Base-by-base conservation (phyloP, 495 filamentous ascomycete species). In the Aspergillus biplanus region DNA sequence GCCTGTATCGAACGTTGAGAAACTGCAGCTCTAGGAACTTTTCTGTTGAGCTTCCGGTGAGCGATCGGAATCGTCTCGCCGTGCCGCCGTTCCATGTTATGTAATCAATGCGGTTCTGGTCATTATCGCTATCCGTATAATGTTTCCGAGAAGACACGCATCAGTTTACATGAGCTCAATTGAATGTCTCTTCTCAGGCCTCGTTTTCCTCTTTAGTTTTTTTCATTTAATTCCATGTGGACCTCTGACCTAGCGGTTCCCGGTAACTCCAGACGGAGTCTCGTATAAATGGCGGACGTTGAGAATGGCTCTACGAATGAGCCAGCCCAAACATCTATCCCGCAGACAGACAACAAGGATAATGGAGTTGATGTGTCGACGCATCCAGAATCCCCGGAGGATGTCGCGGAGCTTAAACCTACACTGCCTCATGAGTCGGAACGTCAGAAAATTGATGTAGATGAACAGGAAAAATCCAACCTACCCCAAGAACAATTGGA, bases 1-100 rank as follows among this genome's bases (percentile, higher is more conserved):
- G 62, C 53, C 64, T 56, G 52, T 69, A 68, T 67, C 59, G 62
- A 65, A 67, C 35, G 63, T 62, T 65, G 65, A 63, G 63, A 61
- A 63, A 59, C 47, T 62, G 64, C 64, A 61, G 65, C 64, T 65
- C 64, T 47, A 69, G 71, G 72, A 79, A 79, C 72, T 78, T 80
- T 81, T 78, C 74, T 78, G 76, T 81, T 80, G 75, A 77, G 77
- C 70, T 73, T 68, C 61, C 75, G 75, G 75, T 78, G 75, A 78
- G 70, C 61, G 58, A 68, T 67, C 69, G 69, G 69, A 67, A 61
- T 58, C 49, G 34, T 49, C 48, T 64, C 63, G 52, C 64, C 67
- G 67, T 67, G 56, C 63, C 68, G 69, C 67, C 66, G 67, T 66
- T 64, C 56, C 68, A 52, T 60, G 21, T 71, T 68, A 75, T 39